Percentiles rank a stretch among this genome's conserved stretches.
phyloP scores from a whole-genome alignment of 1,139 yeast genomes.

The Suhomyces ambrosiae region DNA sequence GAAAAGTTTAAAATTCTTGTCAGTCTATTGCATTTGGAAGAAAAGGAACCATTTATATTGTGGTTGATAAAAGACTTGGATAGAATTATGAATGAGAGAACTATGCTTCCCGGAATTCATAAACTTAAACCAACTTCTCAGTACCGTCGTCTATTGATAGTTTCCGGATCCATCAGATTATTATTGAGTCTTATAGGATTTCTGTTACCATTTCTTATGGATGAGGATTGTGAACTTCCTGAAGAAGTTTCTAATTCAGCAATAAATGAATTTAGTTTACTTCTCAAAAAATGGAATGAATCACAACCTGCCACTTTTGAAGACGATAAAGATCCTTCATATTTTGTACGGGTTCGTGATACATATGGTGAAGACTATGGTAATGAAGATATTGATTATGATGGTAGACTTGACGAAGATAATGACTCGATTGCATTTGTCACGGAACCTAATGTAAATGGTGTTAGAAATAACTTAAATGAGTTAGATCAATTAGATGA shows the following conservation, averaged over 20 bases:
- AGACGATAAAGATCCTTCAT: conserved; percentile 45
- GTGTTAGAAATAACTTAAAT: conserved; percentile 21
- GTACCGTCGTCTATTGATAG: conserved; percentile 32
- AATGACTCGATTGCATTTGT: conserved; percentile 41
- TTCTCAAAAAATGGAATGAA: conserved; percentile 34
- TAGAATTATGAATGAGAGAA: conserved; percentile 27
- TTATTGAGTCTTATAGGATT: conserved; percentile 38
- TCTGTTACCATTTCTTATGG: conserved; percentile 39
- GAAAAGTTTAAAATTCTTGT: conserved; percentile 49
- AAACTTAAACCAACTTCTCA: conserved; percentile 22
- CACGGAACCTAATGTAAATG: conserved; percentile 24
- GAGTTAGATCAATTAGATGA: conserved; percentile 39
- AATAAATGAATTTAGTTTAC: conserved; percentile 26
- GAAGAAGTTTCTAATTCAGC: conserved; percentile 20
- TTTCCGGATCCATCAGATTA: conserved; percentile 39
- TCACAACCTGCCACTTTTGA: conserved; percentile 42
- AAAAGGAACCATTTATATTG: conserved; percentile 39
- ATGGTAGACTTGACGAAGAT: conserved; percentile 22
- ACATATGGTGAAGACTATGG: conserved; percentile 24
- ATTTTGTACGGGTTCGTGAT: conserved; percentile 31
- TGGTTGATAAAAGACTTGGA: conserved; percentile 48
- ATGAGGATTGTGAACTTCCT: conserved; percentile 36
- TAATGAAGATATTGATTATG: conserved; percentile 21
- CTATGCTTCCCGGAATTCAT: conserved; percentile 17
- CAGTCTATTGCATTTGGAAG: conserved; percentile 51